Evolutionary conservation across 1,139 yeast genomes (phyloP).

Genomic region (Trichomonascaceae sp.): DNA sequence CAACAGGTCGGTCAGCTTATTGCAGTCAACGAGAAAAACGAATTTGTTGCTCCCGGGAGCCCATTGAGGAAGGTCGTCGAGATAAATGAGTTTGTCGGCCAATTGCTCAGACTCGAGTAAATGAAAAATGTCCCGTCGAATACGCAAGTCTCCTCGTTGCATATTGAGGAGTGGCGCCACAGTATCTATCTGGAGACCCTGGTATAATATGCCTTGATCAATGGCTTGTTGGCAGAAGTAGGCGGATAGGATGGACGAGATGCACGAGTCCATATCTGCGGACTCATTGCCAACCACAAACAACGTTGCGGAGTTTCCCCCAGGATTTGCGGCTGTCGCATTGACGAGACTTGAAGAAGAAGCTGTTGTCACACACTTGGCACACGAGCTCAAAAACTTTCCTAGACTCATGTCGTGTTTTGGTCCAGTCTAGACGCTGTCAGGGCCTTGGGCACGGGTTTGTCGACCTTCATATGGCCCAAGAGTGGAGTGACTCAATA

Average conservation of each 20-base stretch:
- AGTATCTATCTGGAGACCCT: constrained; percentile 7
- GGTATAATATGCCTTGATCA: constrained; percentile 1
- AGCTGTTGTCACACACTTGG: no score
- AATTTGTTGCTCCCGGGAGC: constrained; percentile 18
- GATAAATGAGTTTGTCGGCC: constrained; percentile 40
- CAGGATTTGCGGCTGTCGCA: no score
- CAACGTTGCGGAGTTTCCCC: constrained; percentile 6
- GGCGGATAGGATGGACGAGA: constrained; percentile 60
- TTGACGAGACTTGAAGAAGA: no score
- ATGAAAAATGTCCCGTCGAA: constrained; percentile 58
- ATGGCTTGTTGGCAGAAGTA: constrained; percentile 31
- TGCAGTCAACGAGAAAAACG: constrained; percentile 71
- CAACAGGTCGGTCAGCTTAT: constrained; percentile 46
- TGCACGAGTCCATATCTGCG: constrained; percentile 70
- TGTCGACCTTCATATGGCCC: no score
- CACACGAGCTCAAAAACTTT: no score
- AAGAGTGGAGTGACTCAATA: no score
- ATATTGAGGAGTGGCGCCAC: constrained; percentile 64
- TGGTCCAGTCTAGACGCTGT: no score
- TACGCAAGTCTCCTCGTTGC: constrained; percentile 45
- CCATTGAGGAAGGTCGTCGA: constrained; percentile 52
- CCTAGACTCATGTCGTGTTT: no score
- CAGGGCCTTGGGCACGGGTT: no score
- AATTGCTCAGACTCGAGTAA: constrained; percentile 40
- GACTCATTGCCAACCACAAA: constrained; percentile 80